A percentile compares a stretch with the other conserved stretches of the same genome.
Conservation (phyloP, 2,329 filamentous ascomycete species). For the Uncinocarpus reesii region DNA sequence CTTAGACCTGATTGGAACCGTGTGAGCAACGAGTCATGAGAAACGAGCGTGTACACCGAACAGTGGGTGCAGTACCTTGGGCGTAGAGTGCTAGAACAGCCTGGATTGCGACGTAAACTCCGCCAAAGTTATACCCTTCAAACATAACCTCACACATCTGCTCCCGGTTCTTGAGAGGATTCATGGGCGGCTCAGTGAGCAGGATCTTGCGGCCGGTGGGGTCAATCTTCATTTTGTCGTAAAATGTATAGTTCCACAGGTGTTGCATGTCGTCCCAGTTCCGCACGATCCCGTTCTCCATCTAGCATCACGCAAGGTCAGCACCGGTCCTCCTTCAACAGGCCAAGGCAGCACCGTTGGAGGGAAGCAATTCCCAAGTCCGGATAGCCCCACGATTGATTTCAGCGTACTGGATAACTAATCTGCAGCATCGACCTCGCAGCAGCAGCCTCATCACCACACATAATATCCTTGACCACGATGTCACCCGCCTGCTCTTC, state of each 20-base stretch:
- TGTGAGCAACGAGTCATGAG: too few species aligned
- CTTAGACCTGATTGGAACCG: constrained; percentile 70
- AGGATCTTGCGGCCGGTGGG: constrained; percentile 90
- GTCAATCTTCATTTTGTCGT: constrained; percentile 91
- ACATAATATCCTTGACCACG: constrained; percentile 96
- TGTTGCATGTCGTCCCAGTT: constrained; percentile 99
- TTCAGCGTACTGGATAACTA: constrained; percentile 65
- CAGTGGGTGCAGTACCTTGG: constrained; percentile 51
- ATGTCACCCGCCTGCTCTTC: constrained; percentile 73
- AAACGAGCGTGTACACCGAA: not conserved
- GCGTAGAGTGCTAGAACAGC: constrained; percentile 93
- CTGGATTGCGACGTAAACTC: constrained; percentile 96
- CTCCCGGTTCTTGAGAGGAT: constrained; percentile 91
- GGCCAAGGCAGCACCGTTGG: too few species aligned
- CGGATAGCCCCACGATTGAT: too few species aligned
- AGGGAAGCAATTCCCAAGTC: too few species aligned
- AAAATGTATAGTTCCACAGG: constrained; percentile 98
- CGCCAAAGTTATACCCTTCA: constrained; percentile 89
- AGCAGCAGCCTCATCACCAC: constrained; percentile 92
- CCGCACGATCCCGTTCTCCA: constrained; percentile 99
- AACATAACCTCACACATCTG: constrained; percentile 99
- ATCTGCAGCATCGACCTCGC: constrained; percentile 97
- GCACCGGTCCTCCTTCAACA: not conserved
- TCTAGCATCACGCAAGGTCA: constrained; percentile 40
- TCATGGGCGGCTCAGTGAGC: constrained; percentile 94